Evolutionary conservation across 805 yeast genomes (phyloP).

Genomic region (Wickerhamiella siamensis): DNA sequence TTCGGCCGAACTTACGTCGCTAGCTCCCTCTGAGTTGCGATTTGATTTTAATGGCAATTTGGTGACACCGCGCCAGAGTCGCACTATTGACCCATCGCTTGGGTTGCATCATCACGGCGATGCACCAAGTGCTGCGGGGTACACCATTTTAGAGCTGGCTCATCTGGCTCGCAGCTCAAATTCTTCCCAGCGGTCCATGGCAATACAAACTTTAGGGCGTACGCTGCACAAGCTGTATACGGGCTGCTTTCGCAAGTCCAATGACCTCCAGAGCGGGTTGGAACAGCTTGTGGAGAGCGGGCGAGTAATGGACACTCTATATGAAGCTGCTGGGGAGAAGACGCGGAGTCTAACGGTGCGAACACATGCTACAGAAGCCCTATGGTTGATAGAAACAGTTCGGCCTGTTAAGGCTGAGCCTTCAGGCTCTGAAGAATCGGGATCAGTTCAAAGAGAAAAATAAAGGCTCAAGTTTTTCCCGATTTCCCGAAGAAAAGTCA

Average conservation of each 20-base stretch:
- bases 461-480: no score
- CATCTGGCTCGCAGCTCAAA: conserved; percentile 65
- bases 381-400: conserved; percentile 13
- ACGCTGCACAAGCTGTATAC: conserved; percentile 66
- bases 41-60: conserved; percentile 81
- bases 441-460: no score
- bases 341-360: conserved; percentile 20
- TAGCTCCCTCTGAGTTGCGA: conserved; percentile 45
- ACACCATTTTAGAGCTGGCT: conserved; percentile 69
- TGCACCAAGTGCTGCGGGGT: conserved; percentile 82
- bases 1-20: conserved; percentile 36
- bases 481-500: no score
- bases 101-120: conserved; percentile 91
- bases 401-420: background rate
- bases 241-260: conserved; percentile 30
- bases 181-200: conserved; percentile 74
- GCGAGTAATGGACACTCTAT: conserved; percentile 17
- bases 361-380: conserved; percentile 19
- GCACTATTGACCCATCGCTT: conserved; percentile 35
- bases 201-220: conserved; percentile 78
- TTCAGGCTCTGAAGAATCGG: no score
- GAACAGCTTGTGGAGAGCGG: conserved; percentile 13
- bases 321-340: conserved; percentile 16
- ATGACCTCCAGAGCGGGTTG: conserved; percentile 19
- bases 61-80: conserved; percentile 41